Evolutionary conservation across 1,284 basidiomycete genomes (phyloP), one percentile per base, ranked within the genome.

Genomic region (Pseudomicrostroma phylloplanum): DNA sequence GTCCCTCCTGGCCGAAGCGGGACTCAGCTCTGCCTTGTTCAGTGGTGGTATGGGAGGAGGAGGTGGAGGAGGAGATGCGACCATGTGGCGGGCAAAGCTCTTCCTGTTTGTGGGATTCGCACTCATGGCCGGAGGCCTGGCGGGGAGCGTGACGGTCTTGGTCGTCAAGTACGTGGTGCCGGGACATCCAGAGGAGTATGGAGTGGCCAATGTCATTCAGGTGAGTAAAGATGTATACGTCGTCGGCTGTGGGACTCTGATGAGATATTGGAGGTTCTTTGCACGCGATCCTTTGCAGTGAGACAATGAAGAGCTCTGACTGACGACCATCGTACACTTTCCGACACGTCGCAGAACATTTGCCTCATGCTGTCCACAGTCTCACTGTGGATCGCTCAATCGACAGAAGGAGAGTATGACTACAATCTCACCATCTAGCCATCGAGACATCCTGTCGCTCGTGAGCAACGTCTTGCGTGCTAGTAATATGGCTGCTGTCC

Each of bases 71-170:
- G 82, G 86, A 6, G 89, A 77, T 54, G 67, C 66, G 23, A 67
- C 91, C 1, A 91, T 93, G 17, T 94, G 91, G 90, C 84, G 90
- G 65, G 92, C 93, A 2, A 83, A 92, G 41, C 81, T 94, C 65
- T 87, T 94, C 71, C 81, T 97, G 70, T 98, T 98, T 81, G 85
- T 97, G 66, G 94, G 94, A 0, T 96, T 98, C 76, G 92, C 94
- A 0, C 81, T 97, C 58, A 91, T 97, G 90, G 93, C 93, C 0
- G 93, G 93, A 26, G 94, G 93, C 0, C 80, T 97, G 58, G 93
- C 93, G 12, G 93, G 93, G 54, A 92, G 90, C 76, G 85, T 94
- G 73, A 89, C 89, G 7, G 84, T 97, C 12, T 83, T 96, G 42
- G 87, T 96, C 60, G 84, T 98, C 77, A 97, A 97, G 81, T 98